Base-by-base conservation (phyloP, 805 yeast genomes). In the Yamadazyma endophytica region DNA sequence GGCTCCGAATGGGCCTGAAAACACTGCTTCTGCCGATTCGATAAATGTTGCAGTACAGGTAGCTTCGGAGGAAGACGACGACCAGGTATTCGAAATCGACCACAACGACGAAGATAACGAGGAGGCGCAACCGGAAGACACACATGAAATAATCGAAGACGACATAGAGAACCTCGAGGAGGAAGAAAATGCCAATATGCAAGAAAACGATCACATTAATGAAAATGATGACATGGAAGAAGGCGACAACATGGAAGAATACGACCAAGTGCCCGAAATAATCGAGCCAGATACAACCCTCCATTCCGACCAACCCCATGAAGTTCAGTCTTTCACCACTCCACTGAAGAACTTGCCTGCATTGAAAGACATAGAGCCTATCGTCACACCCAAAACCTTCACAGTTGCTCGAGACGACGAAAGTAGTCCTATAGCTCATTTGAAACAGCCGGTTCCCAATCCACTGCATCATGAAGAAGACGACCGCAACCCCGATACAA, bases 261-360 rank as follows among this genome's bases (percentile, higher is more conserved):
- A 39, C 17, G 37, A 32, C 21, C 28, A 28, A 22, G 37, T 33
- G 2, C 40, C 31, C 22, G 38, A 40, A 22, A 22, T 37, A 23
- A 37, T 31, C 15, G 24, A 29, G 14, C 28, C n/a, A 15, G 6
- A 17, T 19, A n/a, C 14, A 21, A 24, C n/a, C 11, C 12, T 13
- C n/a, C n/a, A 7, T 12, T 16, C 11, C 6, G 14, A 12, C 31
- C 8, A 20, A 20, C 8, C 21, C 21, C 21, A 20, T 20, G 11
- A n/a, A n/a, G n/a, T n/a, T n/a, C n/a, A n/a, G n/a, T n/a, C n/a
- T 24, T 54, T 58, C 34, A 54, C 66, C 15, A 64, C 71, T 13
- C 70, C 71, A 0, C 58, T 56, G 52, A 64, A 64, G 37, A 46
- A 54, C 17, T 50, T 65, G 18, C 70, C 70, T 1, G 59, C 70